These are phyloP conservation scores for Oidiodendron maius DNA, from an alignment of 495 filamentous ascomycete species.

Conservation along the genomic window DNA sequence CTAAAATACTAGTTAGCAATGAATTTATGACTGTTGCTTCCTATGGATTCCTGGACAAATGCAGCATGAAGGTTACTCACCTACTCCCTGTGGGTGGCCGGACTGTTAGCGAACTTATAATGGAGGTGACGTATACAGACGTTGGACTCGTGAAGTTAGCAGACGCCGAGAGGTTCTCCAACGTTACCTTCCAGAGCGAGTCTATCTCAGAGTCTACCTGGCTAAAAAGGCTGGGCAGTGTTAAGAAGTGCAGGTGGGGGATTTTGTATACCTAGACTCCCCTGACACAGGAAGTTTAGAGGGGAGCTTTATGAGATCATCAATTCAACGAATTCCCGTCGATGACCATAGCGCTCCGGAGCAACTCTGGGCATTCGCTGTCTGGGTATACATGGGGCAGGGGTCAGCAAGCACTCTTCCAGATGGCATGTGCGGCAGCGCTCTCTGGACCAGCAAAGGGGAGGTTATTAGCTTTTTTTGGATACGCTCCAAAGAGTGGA, in stretches of 20 bases:
- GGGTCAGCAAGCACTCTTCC: slow-evolving; percentile 8
- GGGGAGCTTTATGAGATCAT: slow-evolving; percentile 4
- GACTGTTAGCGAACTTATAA: slow-evolving; percentile 9
- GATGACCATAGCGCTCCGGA: slow-evolving; percentile 5
- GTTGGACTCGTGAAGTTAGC: slow-evolving; percentile 11
- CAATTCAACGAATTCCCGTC: slow-evolving; percentile 8
- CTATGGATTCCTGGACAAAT: slow-evolving; percentile 11
- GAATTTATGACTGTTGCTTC: slow-evolving; percentile 13
- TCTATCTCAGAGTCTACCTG: slow-evolving; percentile 3
- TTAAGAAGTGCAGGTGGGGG: background rate
- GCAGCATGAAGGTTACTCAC: slow-evolving; percentile 7
- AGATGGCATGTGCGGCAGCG: slow-evolving; percentile 13
- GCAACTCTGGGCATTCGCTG: slow-evolving; percentile 9
- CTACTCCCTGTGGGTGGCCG: slow-evolving; percentile 8
- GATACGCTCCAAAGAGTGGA: slow-evolving; percentile 9
- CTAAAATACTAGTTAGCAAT: slow-evolving; percentile 2
- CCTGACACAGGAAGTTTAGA: slow-evolving; percentile 10
- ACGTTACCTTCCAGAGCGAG: slow-evolving; percentile 12
- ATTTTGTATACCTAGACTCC: slow-evolving; percentile 6
- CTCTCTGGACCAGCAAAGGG: slow-evolving; percentile 11
- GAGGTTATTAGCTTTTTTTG: slow-evolving; percentile 10
- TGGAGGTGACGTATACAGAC: slow-evolving; percentile 12
- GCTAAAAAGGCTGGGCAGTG: slow-evolving; percentile 4
- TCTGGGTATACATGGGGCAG: slow-evolving; percentile 10
- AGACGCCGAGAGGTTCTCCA: slow-evolving; percentile 10